Conservation (phyloP, 805 yeast genomes). For the Wickerhamomyces alni region DNA sequence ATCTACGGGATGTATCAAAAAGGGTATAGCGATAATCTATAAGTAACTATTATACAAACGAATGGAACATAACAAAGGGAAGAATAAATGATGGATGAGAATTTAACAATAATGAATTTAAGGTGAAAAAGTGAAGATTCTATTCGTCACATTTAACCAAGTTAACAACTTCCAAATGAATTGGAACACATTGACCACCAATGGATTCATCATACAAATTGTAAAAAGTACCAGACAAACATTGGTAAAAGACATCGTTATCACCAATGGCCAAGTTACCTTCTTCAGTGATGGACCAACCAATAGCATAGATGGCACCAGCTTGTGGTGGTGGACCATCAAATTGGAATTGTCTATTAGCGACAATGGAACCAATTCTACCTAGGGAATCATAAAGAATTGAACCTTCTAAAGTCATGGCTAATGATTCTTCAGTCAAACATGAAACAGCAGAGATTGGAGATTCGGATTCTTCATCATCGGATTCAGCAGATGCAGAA, state of each 20-base stretch:
- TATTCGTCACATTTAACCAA: constrained; percentile 40
- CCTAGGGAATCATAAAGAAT: constrained; percentile 47
- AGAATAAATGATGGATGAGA: too few species aligned
- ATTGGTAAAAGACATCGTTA: constrained; percentile 54
- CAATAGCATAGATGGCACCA: constrained; percentile 57
- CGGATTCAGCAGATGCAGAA: constrained; percentile 26
- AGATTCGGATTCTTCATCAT: constrained; percentile 13
- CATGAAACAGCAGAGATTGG: constrained; percentile 31
- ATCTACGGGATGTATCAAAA: too few species aligned
- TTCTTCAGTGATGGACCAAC: constrained; percentile 47
- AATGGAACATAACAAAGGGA: too few species aligned
- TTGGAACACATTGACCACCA: constrained; percentile 53
- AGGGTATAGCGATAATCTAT: too few species aligned
- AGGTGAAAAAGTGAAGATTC: neutral
- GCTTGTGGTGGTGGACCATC: constrained; percentile 80
- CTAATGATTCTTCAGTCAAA: constrained; percentile 37
- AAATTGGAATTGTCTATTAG: constrained; percentile 73
- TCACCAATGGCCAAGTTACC: constrained; percentile 54
- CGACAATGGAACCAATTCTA: constrained; percentile 67
- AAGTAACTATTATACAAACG: too few species aligned
- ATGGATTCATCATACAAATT: constrained; percentile 58
- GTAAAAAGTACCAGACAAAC: constrained; percentile 65
- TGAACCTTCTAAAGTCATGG: constrained; percentile 43
- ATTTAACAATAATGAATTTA: too few species aligned
- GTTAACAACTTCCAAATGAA: constrained; percentile 47